Base-by-base conservation (phyloP, 1,284 basidiomycete species). In the Trametes polyzona region DNA sequence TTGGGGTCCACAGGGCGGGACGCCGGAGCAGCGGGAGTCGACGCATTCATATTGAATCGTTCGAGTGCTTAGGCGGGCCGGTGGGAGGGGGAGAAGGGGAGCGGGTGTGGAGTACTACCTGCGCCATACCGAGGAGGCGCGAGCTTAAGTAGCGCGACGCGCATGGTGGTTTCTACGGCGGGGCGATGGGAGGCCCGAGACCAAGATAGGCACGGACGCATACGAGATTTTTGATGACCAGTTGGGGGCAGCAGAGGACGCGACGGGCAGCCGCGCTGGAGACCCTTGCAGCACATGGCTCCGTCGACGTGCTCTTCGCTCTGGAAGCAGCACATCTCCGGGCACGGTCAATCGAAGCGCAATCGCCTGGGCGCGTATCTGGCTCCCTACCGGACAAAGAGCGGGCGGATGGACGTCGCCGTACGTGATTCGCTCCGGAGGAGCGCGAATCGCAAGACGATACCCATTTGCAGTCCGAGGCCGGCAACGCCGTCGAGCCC, bases 351-450 rank as follows among this genome's bases (percentile, higher is more conserved):
- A 47, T 49, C 36, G 47, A 52, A 44, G 26, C 42, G 14, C 44
- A 52, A 58, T 58, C 52, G 47, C 36, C 26, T 41, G 46, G 53
- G 50, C 30, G 49, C 49, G 27, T 35, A 58, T 61, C 59, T 55
- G 49, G 30, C 16, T n/a, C n/a, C 17, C 26, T 23, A 12, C 35
- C 30, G 46, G 43, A 26, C 12, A 11, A 32, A 26, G 36, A 40
- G 23, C 29, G 44, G 44, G 33, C 19, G 19, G 10, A 21, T 30
- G 30, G 5, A 23, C 12, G 14, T 9, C n/a, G 29, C 7, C 44
- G 42, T 52, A 37, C 42, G 35, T 46, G 43, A 53, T 37, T 23
- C 32, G 26, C 51, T 53, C 33, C 42, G 50, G 39, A 17, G n/a
- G 29, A 16, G 27, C 27, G 32, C 39, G 30, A 37, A 9, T 37